These are phyloP conservation scores for Neonectria sp. DNA, from an alignment of 2,329 filamentous ascomycete genomes.

Conservation along the genomic window DNA sequence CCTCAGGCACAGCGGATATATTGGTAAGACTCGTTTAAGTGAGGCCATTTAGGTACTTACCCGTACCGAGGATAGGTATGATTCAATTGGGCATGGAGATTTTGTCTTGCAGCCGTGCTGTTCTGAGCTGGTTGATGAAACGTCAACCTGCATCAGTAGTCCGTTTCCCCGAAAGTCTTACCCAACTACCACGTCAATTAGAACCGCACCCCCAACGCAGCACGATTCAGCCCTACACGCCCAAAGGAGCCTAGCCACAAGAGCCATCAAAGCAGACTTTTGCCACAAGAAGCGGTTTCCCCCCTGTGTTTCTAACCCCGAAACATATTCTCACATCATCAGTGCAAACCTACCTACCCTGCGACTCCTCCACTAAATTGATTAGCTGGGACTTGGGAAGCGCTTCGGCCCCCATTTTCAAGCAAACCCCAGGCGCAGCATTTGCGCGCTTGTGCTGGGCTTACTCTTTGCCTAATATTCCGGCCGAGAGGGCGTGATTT, in stretches of 20 bases:
- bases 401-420: constrained; percentile 10
- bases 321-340: background rate
- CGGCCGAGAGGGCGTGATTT: constrained; percentile 11
- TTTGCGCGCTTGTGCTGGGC: constrained; percentile 1
- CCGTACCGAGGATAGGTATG: background rate
- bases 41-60: no score
- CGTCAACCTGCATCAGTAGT: background rate
- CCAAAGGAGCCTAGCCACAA: constrained; percentile 11
- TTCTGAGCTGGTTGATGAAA: background rate
- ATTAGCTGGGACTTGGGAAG: background rate
- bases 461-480: constrained; percentile 11
- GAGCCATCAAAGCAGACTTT: constrained; percentile 1
- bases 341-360: background rate
- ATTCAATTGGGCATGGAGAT: background rate
- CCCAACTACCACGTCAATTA: background rate
- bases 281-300: constrained; percentile 22
- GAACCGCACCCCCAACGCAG: background rate
- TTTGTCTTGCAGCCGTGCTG: background rate
- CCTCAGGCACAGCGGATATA: background rate
- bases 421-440: background rate
- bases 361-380: background rate
- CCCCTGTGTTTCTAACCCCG: background rate
- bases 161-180: background rate
- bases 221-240: background rate
- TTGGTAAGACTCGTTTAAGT: background rate